Percentiles rank a stretch among this genome's conserved stretches.
Evolutionary conservation across 306 rosid species (phyloP).

Genomic region (Quercus mongolica): DNA sequence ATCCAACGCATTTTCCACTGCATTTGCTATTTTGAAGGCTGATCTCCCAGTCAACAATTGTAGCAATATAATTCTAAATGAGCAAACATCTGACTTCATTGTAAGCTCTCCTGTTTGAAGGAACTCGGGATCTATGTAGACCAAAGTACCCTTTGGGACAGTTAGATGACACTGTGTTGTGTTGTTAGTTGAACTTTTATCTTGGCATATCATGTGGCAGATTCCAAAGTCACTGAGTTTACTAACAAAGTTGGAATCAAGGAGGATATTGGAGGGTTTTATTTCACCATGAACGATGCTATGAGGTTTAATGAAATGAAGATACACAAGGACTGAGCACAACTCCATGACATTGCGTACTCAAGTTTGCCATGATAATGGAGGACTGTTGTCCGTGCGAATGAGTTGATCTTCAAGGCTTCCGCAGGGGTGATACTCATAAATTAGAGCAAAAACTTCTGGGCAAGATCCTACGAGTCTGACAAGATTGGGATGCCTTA

Average conservation of each 20-base stretch:
- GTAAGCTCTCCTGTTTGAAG: conserved; percentile 44
- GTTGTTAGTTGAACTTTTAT: conserved; percentile 19
- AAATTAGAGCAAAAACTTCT: conserved; percentile 38
- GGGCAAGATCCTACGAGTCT: conserved; percentile 54
- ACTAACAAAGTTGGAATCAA: conserved; percentile 34
- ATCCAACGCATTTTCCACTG: conserved; percentile 33
- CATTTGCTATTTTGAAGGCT: conserved; percentile 33
- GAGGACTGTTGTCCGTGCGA: conserved; percentile 42
- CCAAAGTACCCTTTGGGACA: conserved; percentile 37
- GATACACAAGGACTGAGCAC: conserved; percentile 48
- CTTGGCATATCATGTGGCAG: conserved; percentile 31
- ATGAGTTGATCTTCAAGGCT: conserved; percentile 52
- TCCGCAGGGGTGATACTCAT: conserved; percentile 50
- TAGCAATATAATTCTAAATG: conserved; percentile 46
- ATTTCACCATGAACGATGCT: conserved; percentile 47
- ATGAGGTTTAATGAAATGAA: conserved; percentile 45
- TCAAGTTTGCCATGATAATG: conserved; percentile 56
- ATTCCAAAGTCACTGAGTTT: conserved; percentile 60
- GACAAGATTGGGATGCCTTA: conserved; percentile 51
- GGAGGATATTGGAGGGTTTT: conserved; percentile 51
- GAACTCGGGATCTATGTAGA: conserved; percentile 54
- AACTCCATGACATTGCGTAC: conserved; percentile 41
- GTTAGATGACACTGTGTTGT: conserved; percentile 33
- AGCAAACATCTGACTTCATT: conserved; percentile 47
- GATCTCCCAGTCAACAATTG: conserved; percentile 41